phyloP scores from a whole-genome alignment of 257 asterid genomes.

The Solanum sejunctum region DNA sequence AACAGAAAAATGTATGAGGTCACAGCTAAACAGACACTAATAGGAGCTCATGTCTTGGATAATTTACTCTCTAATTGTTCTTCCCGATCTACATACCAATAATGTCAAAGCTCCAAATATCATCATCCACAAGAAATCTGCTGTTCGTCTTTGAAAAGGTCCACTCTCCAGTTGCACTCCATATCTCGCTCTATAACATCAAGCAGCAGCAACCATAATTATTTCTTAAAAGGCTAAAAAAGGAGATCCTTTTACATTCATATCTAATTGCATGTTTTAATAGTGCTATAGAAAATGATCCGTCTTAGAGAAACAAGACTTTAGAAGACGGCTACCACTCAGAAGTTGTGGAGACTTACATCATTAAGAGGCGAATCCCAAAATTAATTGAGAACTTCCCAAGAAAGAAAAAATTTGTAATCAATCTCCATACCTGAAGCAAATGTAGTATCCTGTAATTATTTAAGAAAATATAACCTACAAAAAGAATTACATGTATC shows the following conservation, averaged over 20 bases:
- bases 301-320: not conserved
- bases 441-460: not conserved
- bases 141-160: conserved; percentile 83
- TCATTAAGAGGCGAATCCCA: conserved; percentile 95
- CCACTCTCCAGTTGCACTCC: conserved; percentile 93
- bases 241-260: not conserved
- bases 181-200: conserved; percentile 71
- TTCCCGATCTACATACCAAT: conserved; percentile 34
- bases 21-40: not conserved
- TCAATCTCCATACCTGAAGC: conserved; percentile 67
- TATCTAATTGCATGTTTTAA: not conserved
- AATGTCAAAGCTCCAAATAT: conserved; percentile 72
- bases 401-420: conserved; percentile 78
- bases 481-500: not conserved
- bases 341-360: conserved; percentile 41
- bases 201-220: conserved; percentile 1
- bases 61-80: not conserved
- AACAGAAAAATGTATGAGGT: not conserved
- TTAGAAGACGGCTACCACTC: not conserved
- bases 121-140: conserved; percentile 99
- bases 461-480: not conserved
- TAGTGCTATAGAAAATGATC: not conserved
- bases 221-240: not conserved
- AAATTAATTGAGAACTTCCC: conserved; percentile 86
- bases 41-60: not conserved